These are phyloP conservation scores for Candida labiduridarum DNA, from an alignment of 1,139 yeast genomes.

Conservation along the genomic window DNA sequence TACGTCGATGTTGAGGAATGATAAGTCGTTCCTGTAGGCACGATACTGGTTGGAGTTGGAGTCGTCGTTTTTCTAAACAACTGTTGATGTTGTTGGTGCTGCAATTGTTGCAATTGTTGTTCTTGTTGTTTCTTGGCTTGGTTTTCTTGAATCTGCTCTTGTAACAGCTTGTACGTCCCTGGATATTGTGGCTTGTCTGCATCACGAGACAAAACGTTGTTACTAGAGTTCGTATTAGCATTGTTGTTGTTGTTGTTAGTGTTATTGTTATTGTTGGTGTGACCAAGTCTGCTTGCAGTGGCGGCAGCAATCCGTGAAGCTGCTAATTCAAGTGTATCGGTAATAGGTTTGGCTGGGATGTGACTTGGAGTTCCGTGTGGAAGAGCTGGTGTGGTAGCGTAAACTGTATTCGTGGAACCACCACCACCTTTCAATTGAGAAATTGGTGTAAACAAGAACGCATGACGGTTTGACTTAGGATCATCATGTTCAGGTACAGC, in stretches of 20 bases:
- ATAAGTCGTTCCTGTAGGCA: conserved; percentile 23
- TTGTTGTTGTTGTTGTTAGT: conserved; percentile 4
- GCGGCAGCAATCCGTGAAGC: conserved; percentile 10
- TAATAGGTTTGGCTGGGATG: conserved; percentile 14
- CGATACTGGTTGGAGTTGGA: conserved; percentile 24
- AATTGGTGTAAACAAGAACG: conserved; percentile 49
- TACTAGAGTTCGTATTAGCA: not conserved
- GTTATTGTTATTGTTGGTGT: conserved; percentile 2
- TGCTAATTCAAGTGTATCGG: conserved; percentile 1
- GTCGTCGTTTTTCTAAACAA: conserved; percentile 24
- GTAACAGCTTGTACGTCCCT: conserved; percentile 19
- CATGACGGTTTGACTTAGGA: conserved; percentile 37
- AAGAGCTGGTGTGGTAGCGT: conserved; percentile 22
- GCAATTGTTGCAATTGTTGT: conserved; percentile 20
- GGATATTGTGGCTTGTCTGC: conserved; percentile 20
- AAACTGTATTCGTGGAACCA: conserved; percentile 30
- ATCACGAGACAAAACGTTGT: not conserved
- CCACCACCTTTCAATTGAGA: conserved; percentile 48
- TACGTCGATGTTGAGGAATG: conserved; percentile 39
- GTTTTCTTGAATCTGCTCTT: conserved; percentile 19
- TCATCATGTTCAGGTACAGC: conserved; percentile 66
- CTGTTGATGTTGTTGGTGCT: conserved; percentile 22
- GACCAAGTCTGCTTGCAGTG: conserved; percentile 7
- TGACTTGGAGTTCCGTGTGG: conserved; percentile 19
- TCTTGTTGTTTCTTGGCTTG: conserved; percentile 23